Percentiles rank a stretch among this genome's conserved stretches.
These are phyloP conservation scores for Geranium rotundifolium DNA, from an alignment of 345 rosid genomes.

Conservation along the genomic window DNA sequence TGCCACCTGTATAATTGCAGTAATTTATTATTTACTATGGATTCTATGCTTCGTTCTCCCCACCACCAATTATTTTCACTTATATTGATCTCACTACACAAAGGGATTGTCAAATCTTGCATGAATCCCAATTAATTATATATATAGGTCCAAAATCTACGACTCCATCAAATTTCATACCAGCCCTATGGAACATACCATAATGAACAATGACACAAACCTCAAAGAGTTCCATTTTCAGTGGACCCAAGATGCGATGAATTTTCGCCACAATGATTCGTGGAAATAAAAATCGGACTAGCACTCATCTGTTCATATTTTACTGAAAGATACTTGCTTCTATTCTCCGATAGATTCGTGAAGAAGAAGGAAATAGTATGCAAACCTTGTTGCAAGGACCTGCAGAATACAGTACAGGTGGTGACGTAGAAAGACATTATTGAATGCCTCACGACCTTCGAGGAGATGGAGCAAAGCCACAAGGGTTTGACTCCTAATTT, in stretches of 20 bases:
- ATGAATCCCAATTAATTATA: background rate
- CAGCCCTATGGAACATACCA: background rate
- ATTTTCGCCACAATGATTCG: background rate
- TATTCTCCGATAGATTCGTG: no score
- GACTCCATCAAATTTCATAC: background rate
- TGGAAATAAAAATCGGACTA: background rate
- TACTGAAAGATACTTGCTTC: no score
- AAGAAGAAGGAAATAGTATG: background rate
- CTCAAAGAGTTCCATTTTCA: background rate
- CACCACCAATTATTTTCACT: background rate
- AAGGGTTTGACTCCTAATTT: conserved; percentile 36
- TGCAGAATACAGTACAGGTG: conserved; percentile 74
- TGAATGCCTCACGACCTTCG: conserved; percentile 56
- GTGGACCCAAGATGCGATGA: background rate
- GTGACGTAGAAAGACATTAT: conserved; percentile 73
- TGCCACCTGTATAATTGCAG: background rate
- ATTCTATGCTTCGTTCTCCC: no score
- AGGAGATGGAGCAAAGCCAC: conserved; percentile 59
- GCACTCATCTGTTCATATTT: background rate
- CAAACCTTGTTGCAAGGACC: conserved; percentile 77
- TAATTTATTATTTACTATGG: no score
- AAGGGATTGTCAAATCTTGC: background rate
- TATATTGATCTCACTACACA: background rate
- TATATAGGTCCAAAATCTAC: background rate
- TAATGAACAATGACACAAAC: background rate